Base-by-base conservation (phyloP, 208 protist genomes). In the Trypanosoma mega region DNA sequence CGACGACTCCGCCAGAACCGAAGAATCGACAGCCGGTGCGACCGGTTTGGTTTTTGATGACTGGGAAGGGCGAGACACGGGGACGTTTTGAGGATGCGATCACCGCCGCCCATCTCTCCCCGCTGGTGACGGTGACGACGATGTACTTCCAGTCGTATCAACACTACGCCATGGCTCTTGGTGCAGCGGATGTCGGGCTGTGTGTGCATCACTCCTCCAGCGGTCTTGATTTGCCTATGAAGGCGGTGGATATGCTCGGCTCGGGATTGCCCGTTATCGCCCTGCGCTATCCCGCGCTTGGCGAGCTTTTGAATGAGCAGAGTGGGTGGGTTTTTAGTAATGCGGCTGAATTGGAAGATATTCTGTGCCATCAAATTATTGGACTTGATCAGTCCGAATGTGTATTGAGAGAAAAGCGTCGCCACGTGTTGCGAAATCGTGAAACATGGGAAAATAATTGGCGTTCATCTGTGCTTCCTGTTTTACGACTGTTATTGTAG, bases 141-240 rank as follows among this genome's bases (percentile, higher is more conserved):
- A 63, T 81, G 23, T 99, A 97, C 78, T 78, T 98, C 3, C 78
- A 90, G 31, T 90, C 90, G 0, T 90, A 88, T 66, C 45, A 85
- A 43, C 90, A 99, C 63, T 99, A 99, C 75, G 88, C 94, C 11
- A 65, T 83, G 21, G 75, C 97, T 9, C 75, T 98, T 5, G 84
- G 85, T 1, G 82, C 80, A 26, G 87, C 90, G 14, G 97, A 99
- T 74, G 71, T 98, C 11, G 97, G 96, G 4, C 77, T 99, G 21
- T 98, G 88, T 53, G 69, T 99, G 16, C 98, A 99, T 72, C 76
- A 82, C 54, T 98, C 92, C 8, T 94, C 87, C 1, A 97, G 89
- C 52, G 96, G 94, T 3, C 33, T 98, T 20, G 98, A 99, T 70
- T 68, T 99, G 20, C 98, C 98, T 4, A 99, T 99, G 97, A 99